Evolutionary conservation across 306 rosid genomes (phyloP).

Genomic region (Gastrolobium villosum): DNA sequence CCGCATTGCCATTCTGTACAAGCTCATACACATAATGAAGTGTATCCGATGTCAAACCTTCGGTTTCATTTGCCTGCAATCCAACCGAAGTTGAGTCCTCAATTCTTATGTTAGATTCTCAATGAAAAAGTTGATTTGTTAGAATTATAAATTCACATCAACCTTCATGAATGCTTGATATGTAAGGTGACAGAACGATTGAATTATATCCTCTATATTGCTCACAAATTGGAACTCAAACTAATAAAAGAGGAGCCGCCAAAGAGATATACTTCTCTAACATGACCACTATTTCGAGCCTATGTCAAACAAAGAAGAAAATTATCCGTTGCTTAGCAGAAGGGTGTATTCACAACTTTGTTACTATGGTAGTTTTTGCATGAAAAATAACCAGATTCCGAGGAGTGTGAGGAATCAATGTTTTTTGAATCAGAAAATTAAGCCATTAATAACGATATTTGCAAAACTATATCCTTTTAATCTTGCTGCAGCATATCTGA

Average conservation of each 20-base stretch:
- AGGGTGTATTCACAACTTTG: slow-evolving; percentile 3
- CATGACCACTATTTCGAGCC: neutral
- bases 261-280: neutral
- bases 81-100: slow-evolving; percentile 45
- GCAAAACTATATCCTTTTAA: neutral
- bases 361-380: neutral
- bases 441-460: neutral
- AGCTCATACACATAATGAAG: slow-evolving; percentile 65
- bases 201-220: neutral
- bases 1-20: slow-evolving; percentile 78
- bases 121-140: slow-evolving; percentile 14
- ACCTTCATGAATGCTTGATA: neutral
- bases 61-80: slow-evolving; percentile 73
- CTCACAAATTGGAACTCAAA: slow-evolving; percentile 1
- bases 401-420: slow-evolving; percentile 3
- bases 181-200: neutral
- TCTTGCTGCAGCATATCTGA: slow-evolving; percentile 7
- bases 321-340: slow-evolving; percentile 1
- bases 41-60: slow-evolving; percentile 64
- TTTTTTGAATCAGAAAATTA: slow-evolving; percentile 23
- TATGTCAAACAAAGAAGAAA: slow-evolving; percentile 32
- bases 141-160: slow-evolving; percentile 26
- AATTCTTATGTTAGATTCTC: slow-evolving; percentile 27
- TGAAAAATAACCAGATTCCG: slow-evolving; percentile 14
- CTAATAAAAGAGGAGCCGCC: slow-evolving; percentile 9